Base-by-base conservation (phyloP, 208 protist species). In the Strigomonas culicis region DNA sequence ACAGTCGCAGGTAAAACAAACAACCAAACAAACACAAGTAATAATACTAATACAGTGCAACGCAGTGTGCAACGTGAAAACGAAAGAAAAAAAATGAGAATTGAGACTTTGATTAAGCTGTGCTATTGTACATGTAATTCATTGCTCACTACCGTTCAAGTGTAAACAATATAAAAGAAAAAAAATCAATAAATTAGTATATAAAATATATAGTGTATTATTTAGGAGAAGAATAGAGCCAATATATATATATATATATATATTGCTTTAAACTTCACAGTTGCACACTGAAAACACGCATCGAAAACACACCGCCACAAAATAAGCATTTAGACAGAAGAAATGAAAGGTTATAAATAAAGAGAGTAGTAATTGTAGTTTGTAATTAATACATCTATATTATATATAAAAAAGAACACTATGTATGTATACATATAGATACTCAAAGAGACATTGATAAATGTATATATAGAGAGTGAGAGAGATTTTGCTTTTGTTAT, bases 81-180 rank as follows among this genome's bases (percentile, higher is more conserved):
- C 46, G 30, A 79, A 71, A 74, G 62, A 50, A 65, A 70, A 65
- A 73, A 41, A 65, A 49, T 25, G 51, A 51, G 4, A 65, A 0
- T 3, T 7, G 24, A 25, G 10, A 13, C 32, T 25, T n/a, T 46
- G 21, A 46, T 47, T 4, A 8, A 22, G 32, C 34, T 39, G 34
- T 13, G 34, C 34, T 39, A 39, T 39, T 39, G 34, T 39, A 39
- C 34, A 39, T 39, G 10, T 13, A 39, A 10, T 39, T 10, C 7
- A 39, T 13, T 39, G 4, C 34, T 39, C 34, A 39, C 10, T 39
- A 39, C 34, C 10, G 34, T 39, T 39, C 34, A 39, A 30, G 25
- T 11, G 51, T 25, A 43, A 60, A 51, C 43, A 41, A 34, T 51
- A 59, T 50, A 62, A 19, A 58, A 34, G 30, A 22, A 28, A 4